Conservation (phyloP, 1,139 yeast species). For the Debaryomycetaceae sp. region DNA sequence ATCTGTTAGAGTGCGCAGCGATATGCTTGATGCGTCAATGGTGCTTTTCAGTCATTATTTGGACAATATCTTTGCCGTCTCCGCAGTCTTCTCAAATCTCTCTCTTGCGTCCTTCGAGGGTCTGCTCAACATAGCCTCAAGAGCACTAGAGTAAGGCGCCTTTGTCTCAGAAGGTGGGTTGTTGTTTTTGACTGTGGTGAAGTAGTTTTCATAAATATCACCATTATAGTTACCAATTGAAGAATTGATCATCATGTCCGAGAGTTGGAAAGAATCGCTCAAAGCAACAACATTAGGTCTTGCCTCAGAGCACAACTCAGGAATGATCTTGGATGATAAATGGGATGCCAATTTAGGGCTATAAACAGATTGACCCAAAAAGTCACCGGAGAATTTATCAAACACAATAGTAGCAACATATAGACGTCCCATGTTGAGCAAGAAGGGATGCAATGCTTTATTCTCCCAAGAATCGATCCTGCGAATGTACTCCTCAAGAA, state of each 20-base stretch:
- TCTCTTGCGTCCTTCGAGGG: slow-evolving; percentile 45
- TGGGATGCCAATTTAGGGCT: slow-evolving; percentile 31
- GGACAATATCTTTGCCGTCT: slow-evolving; percentile 29
- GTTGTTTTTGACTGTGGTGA: slow-evolving; percentile 44
- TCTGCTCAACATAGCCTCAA: slow-evolving; percentile 55
- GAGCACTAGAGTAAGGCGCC: slow-evolving; percentile 55
- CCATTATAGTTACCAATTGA: slow-evolving; percentile 86
- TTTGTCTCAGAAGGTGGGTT: slow-evolving; percentile 55
- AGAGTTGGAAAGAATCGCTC: slow-evolving; percentile 86
- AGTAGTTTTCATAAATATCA: slow-evolving; percentile 79
- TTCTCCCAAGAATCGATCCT: slow-evolving; percentile 20
- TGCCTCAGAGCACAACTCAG: slow-evolving; percentile 37
- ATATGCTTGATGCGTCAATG: neutral
- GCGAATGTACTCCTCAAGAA: slow-evolving; percentile 28
- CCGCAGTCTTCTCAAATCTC: slow-evolving; percentile 39
- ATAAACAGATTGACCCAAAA: slow-evolving; percentile 35
- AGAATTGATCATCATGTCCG: slow-evolving; percentile 82
- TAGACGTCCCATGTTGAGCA: slow-evolving; percentile 25
- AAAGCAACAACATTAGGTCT: slow-evolving; percentile 76
- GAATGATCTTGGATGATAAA: slow-evolving; percentile 27
- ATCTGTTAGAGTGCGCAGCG: neutral
- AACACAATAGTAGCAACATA: slow-evolving; percentile 30
- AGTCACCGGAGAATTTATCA: slow-evolving; percentile 37
- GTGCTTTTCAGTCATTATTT: slow-evolving; percentile 10
- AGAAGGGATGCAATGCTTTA: slow-evolving; percentile 21